Conservation (phyloP, 768 basidiomycete species). For the Pulveroboletus sp. region DNA sequence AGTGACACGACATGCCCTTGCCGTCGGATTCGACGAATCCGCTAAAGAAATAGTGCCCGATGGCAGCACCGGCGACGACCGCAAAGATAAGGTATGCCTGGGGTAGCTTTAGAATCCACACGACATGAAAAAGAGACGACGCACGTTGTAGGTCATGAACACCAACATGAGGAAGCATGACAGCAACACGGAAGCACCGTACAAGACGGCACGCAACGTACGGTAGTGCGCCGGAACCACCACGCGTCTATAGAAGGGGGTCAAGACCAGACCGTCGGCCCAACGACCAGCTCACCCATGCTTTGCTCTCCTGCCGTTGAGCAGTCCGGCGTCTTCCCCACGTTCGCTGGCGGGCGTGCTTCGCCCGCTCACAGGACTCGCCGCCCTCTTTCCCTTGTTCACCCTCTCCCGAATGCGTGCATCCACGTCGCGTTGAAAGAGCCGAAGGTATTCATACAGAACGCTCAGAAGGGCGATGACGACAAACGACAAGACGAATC, state of each 20-base stretch:
- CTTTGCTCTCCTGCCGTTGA: conserved; percentile 46
- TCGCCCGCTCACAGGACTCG: conserved; percentile 36
- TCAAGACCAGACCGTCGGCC: conserved; percentile 29
- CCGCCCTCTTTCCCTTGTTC: conserved; percentile 47
- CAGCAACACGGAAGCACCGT: conserved; percentile 73
- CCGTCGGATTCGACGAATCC: conserved; percentile 59
- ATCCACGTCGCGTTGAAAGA: conserved; percentile 60
- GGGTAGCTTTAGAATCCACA: background rate
- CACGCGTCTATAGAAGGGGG: conserved; percentile 29
- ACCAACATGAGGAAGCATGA: conserved; percentile 94
- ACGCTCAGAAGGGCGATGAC: conserved; percentile 65
- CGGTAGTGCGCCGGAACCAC: conserved; percentile 35
- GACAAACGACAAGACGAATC: conserved; percentile 64
- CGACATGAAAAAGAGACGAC: conserved; percentile 24
- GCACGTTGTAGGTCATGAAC: conserved; percentile 95
- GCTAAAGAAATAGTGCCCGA: conserved; percentile 81
- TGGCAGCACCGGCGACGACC: conserved; percentile 75
- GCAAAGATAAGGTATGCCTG: conserved; percentile 86
- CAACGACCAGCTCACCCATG: conserved; percentile 40
- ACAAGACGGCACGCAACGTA: conserved; percentile 61
- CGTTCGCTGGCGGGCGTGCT: conserved; percentile 41
- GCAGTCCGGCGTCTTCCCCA: conserved; percentile 52
- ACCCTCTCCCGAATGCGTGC: conserved; percentile 50
- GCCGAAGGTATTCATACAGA: conserved; percentile 79
- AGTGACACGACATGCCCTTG: conserved; percentile 84